Conservation (phyloP, 2,329 filamentous ascomycete species). For the Neopestalotiopsis sp. region DNA sequence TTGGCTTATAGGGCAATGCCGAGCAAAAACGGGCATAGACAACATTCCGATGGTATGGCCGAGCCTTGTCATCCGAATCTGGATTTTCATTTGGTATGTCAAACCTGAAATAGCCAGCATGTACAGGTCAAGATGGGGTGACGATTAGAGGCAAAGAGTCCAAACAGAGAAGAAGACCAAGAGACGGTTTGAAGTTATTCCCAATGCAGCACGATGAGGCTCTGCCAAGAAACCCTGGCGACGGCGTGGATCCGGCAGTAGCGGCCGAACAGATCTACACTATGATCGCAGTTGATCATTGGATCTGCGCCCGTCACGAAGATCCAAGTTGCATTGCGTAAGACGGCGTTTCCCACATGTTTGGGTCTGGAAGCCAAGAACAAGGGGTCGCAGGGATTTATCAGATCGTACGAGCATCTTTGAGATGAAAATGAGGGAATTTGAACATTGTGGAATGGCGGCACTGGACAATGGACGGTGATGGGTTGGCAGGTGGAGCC, state of each 20-base stretch:
- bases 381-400: neutral
- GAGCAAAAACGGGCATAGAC: too few species aligned
- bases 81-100: neutral
- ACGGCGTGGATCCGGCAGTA: conserved; percentile 10
- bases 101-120: neutral
- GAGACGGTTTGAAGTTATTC: conserved; percentile 17
- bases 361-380: conserved; percentile 8
- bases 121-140: neutral
- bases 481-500: conserved; percentile 23
- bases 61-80: neutral
- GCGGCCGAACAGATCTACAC: conserved; percentile 16
- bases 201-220: conserved; percentile 15
- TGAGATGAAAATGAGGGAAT: neutral
- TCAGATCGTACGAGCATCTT: neutral
- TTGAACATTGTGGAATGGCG: neutral
- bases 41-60: neutral
- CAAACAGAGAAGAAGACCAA: too few species aligned
- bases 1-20: too few species aligned
- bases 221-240: conserved; percentile 13
- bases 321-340: conserved; percentile 14
- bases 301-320: conserved; percentile 16
- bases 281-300: conserved; percentile 11
- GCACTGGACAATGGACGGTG: conserved; percentile 1
- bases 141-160: too few species aligned
- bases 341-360: neutral